Evolutionary conservation across 2,329 filamentous ascomycete species (phyloP), one percentile per base, ranked within the genome.

Genomic region (Davidsoniella virescens): DNA sequence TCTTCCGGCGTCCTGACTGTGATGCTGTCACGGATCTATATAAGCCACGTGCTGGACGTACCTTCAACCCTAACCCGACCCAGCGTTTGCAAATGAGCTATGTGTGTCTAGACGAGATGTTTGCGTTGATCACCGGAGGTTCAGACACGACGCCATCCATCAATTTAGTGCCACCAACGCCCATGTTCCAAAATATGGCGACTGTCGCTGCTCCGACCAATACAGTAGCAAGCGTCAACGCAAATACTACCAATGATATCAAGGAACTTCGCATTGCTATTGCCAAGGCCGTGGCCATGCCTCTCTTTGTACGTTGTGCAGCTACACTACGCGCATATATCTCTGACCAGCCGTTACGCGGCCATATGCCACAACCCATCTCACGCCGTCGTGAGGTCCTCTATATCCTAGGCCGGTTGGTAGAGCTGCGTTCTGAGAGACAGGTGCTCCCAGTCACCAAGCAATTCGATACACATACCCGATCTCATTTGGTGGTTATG

Each of bases 261-360:
- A 41, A 63, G 16, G 58, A 62, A 1, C 62, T 70, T 9, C 68
- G 71, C 52, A 63, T 75, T 39, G 71, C 77, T 10, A 76, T 96
- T 14, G 84, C 90, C 0, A 75, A 79, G 59, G 82, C 82, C 3
- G 77, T 82, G 0, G 82, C 85, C 0, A 87, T 87, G 0, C 90
- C 86, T 58, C 71, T 96, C 2, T 82, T 96, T 42, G 69, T 94
- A 2, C 80, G 92, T 2, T 79, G 84, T 10, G 87, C 84, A 0
- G 69, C 94, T 14, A 80, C 85, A 0, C 66, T 96, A n/a, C 80
- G 86, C 51, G 72, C 81, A 1, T 96, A 94, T 61, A 80, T 93
- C 43, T 84, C 87, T 3, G 92, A 98, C 62, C 90, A 95, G 60
- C 88, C 90, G 1, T 69, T 98, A 17, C 75, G 92, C 12, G 88